Percentiles rank a stretch among this genome's conserved stretches.
Evolutionary conservation across 208 protist genomes (phyloP).

Genomic region (Acanthamoeba triangularis): DNA sequence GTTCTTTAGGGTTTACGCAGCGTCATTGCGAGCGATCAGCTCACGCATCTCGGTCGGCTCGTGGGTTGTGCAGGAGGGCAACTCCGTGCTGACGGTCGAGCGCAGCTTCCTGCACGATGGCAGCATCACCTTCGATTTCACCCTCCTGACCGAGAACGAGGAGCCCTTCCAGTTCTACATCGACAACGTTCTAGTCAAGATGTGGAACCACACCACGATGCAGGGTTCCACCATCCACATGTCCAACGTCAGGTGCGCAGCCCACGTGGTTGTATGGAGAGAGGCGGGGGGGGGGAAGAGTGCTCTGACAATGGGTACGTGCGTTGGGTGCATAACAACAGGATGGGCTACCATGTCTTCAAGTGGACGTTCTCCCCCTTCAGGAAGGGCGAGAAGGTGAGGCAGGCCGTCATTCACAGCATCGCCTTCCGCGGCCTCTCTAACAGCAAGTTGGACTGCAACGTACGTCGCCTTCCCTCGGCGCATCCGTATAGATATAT

Average conservation of each 20-base stretch:
- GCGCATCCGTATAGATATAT: neutral
- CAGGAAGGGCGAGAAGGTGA: slow-evolving; percentile 60
- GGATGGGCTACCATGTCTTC: slow-evolving; percentile 47
- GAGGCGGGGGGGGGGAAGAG: too few species aligned
- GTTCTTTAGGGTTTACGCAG: neutral
- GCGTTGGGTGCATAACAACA: neutral
- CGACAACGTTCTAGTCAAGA: slow-evolving; percentile 1
- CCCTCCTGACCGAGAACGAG: slow-evolving; percentile 67
- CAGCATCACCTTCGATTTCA: slow-evolving; percentile 73
- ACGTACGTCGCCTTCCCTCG: neutral
- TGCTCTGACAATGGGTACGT: too few species aligned
- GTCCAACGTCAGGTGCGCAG: neutral
- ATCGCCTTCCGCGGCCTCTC: slow-evolving; percentile 40
- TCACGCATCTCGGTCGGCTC: neutral
- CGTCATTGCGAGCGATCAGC: neutral
- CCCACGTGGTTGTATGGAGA: neutral
- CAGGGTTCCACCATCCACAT: neutral
- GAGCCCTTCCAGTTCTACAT: slow-evolving; percentile 71
- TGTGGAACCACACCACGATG: slow-evolving; percentile 74
- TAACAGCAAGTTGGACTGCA: neutral
- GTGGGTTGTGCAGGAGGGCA: neutral
- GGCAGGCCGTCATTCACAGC: slow-evolving; percentile 71
- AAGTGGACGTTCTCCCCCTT: slow-evolving; percentile 69
- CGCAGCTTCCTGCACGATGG: slow-evolving; percentile 18
- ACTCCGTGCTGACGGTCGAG: neutral